Base-by-base conservation (phyloP, 2,329 filamentous ascomycete species). In the Trichoderma sp. region DNA sequence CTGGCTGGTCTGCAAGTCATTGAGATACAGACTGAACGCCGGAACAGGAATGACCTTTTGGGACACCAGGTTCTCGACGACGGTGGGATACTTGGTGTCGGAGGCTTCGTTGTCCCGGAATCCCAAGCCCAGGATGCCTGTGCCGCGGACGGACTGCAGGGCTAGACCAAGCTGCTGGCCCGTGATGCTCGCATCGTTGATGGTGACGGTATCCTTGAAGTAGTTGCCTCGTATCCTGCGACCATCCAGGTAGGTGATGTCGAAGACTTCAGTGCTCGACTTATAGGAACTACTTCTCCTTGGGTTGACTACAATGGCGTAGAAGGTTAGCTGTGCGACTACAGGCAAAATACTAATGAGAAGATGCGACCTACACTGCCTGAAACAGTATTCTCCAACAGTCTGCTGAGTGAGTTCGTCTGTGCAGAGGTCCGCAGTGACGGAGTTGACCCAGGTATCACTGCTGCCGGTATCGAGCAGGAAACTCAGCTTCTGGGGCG, bases 11-110 rank as follows among this genome's bases (percentile, higher is more conserved):
- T 80, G 78, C 15, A 92, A 77, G 72, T 92, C 88, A 76, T 93
- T 77, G 73, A 86, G 79, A 79, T 88, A 92, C 28, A 93, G 76
- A 67, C 88, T 91, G 77, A 90, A 92, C 4, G 87, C 87, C 70
- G 85, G 85, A 30, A 81, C 81, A 62, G 82, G 80, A 72, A 91
- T 90, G 58, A 84, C 73, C 48, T 84, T 85, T 70, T 90, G 83
- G 28, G 83, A 74, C 24, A 86, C 81, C 74, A 95, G 81, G 69
- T 86, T 81, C 73, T 88, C 83, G 19, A 92, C 81, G 39, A 94
- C 79, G 72, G 90, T 85, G 15, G 80, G 78, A 71, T 86, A 85
- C 0, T 75, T 73, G 5, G 66, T 71, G 1, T 50, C 41, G 14
- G 84, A 73, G 24, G 81, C 79, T 65, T 83, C 82, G 68, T 81